phyloP scores from a whole-genome alignment of 2,329 filamentous ascomycete species.

The Fusarium sp. region DNA sequence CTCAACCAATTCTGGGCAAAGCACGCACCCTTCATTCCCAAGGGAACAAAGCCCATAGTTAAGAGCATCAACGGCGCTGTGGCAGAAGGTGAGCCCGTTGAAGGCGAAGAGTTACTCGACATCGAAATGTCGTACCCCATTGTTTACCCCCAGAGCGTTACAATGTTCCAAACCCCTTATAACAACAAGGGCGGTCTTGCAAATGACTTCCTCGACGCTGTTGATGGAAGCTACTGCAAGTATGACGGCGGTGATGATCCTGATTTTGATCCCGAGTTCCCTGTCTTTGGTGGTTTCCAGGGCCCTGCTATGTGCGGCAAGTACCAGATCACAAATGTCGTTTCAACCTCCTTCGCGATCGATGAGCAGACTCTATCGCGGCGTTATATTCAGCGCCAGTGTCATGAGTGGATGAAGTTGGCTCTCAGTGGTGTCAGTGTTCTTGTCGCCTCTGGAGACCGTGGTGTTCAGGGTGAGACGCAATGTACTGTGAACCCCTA shows the following conservation, averaged over 20 bases:
- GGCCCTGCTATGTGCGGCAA: constrained; percentile 3
- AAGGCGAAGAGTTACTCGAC: not conserved
- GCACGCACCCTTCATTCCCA: not conserved
- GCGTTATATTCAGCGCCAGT: not conserved
- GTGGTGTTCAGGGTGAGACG: not conserved
- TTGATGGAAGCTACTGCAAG: constrained; percentile 2
- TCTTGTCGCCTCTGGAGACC: not conserved
- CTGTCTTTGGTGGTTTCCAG: not conserved
- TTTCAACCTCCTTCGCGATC: not conserved
- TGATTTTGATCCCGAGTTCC: not conserved
- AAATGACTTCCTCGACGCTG: not conserved
- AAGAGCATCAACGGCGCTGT: not conserved
- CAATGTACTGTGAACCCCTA: not conserved
- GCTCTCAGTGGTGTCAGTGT: not conserved
- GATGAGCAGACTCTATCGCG: not conserved
- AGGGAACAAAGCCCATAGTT: not conserved
- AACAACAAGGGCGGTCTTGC: not conserved
- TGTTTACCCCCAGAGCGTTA: not conserved
- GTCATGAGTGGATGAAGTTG: constrained; percentile 3
- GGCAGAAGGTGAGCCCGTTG: not conserved
- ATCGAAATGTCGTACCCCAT: not conserved
- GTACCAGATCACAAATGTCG: not conserved
- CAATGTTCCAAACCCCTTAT: not conserved
- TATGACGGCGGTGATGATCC: not conserved
- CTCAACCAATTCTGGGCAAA: not conserved